Evolutionary conservation across 2,329 filamentous ascomycete genomes (phyloP).

Genomic region (Gaeumannomyces sp.): DNA sequence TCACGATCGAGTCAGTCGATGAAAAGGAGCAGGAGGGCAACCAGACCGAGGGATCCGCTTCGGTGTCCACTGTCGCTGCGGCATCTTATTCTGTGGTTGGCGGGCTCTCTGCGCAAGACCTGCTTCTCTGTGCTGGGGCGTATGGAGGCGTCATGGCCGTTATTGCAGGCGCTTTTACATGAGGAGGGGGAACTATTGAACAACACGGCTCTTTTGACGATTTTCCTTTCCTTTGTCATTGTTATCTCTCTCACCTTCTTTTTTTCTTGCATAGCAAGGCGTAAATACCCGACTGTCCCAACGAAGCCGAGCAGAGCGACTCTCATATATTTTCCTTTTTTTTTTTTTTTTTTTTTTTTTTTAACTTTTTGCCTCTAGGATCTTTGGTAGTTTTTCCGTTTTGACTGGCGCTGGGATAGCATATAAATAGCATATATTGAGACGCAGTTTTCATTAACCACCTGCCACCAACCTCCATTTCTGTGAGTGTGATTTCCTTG

Average conservation of each 20-base stretch:
- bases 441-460: no score
- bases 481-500: no score
- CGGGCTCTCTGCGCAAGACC: constrained; percentile 10
- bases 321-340: not conserved
- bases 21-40: not conserved
- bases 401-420: no score
- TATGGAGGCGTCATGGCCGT: constrained; percentile 16
- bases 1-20: not conserved
- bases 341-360: not conserved
- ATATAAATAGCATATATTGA: no score
- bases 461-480: no score
- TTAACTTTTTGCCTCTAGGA: no score
- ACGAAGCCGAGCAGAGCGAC: not conserved
- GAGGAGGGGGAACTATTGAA: not conserved
- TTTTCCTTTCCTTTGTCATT: not conserved
- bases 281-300: not conserved
- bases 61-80: not conserved
- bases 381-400: no score
- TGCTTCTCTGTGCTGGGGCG: constrained; percentile 12
- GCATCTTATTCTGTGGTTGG: not conserved
- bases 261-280: not conserved
- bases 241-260: not conserved
- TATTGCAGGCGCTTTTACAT: constrained; percentile 7
- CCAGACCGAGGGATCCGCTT: no score
- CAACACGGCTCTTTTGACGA: no score